Conservation (phyloP, 208 protist genomes). For the Trypanosoma scelopori region DNA sequence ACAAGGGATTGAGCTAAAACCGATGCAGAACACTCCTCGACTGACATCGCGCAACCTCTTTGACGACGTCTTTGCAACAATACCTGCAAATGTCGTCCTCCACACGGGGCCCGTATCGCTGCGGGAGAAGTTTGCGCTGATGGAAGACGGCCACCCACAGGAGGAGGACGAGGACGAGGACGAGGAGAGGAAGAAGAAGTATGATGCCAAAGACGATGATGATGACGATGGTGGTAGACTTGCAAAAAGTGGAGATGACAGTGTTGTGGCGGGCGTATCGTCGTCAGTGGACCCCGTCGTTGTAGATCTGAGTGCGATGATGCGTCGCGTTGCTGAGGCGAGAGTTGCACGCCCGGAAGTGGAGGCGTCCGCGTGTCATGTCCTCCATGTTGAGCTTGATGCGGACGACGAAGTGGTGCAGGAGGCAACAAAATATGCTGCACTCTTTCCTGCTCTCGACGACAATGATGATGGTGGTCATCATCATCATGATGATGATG, state of each 20-base stretch:
- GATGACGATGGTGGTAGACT: background rate
- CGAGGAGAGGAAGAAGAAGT: background rate
- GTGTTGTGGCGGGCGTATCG: background rate
- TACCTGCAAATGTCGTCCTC: conserved; percentile 58
- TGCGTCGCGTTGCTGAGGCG: conserved; percentile 4
- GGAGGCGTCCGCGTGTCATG: background rate
- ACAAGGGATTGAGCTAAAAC: background rate
- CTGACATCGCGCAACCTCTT: conserved; percentile 54
- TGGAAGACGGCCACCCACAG: conserved; percentile 22
- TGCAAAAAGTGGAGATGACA: background rate
- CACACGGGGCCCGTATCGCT: conserved; percentile 54
- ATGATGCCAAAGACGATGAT: background rate
- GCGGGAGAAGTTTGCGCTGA: conserved; percentile 51
- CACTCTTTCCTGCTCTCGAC: conserved; percentile 24
- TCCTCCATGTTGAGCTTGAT: conserved; percentile 49
- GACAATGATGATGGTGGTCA: too few relatives aligned
- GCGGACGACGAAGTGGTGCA: conserved; percentile 54
- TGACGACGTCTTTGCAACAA: conserved; percentile 64
- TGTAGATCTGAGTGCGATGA: conserved; percentile 20
- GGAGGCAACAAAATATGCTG: conserved; percentile 67
- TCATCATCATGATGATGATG: too few relatives aligned
- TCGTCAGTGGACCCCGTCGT: background rate
- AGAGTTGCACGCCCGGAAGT: background rate
- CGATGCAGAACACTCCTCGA: conserved; percentile 24
- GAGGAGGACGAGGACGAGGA: conserved; percentile 1